These are phyloP conservation scores for Lantana camara DNA, from an alignment of 257 asterid species.

Conservation along the genomic window DNA sequence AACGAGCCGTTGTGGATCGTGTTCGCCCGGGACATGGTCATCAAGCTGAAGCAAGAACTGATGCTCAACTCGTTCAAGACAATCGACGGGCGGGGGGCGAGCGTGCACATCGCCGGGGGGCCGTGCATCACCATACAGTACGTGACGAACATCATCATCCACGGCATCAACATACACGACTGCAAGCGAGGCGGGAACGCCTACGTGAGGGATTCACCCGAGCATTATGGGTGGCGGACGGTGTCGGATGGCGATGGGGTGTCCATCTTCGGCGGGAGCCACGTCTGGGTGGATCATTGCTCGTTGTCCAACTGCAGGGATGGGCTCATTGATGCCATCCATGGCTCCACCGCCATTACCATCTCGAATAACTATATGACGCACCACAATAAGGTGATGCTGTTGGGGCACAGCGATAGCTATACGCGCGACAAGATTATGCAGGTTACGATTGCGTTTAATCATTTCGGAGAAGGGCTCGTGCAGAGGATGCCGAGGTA, in stretches of 20 bases:
- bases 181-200: conserved; percentile 87
- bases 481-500: conserved; percentile 98
- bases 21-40: conserved; percentile 70
- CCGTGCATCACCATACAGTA: conserved; percentile 79
- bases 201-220: conserved; percentile 80
- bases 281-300: conserved; percentile 89
- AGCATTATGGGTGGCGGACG: conserved; percentile 77
- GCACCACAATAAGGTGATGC: conserved; percentile 86
- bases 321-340: conserved; percentile 84
- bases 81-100: conserved; percentile 80
- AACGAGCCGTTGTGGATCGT: conserved; percentile 82
- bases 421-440: conserved; percentile 59
- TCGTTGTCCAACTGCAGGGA: conserved; percentile 75
- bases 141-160: conserved; percentile 77
- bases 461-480: conserved; percentile 90
- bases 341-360: conserved; percentile 80
- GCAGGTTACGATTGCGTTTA: conserved; percentile 93
- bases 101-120: conserved; percentile 84
- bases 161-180: conserved; percentile 80
- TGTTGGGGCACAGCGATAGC: conserved; percentile 77
- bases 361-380: conserved; percentile 77
- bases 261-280: conserved; percentile 80
- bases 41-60: conserved; percentile 73
- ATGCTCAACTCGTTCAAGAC: conserved; percentile 89
- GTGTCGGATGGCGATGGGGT: conserved; percentile 83